Base-by-base conservation (phyloP, 805 yeast genomes). In the Kockiozyma suomiensis region DNA sequence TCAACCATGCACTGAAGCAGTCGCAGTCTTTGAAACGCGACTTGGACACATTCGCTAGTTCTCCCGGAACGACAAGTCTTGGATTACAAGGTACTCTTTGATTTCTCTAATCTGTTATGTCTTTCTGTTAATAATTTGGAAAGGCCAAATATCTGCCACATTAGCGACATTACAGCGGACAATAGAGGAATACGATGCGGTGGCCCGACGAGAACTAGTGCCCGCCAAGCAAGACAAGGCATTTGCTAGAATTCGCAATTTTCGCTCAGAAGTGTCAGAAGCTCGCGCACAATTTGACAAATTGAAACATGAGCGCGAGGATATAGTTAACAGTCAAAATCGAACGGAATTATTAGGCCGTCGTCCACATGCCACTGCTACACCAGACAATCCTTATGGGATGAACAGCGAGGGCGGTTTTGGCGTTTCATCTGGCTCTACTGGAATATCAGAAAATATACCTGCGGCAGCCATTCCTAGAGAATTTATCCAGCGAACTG, bases 1-100 rank as follows among this genome's bases (percentile, higher is more conserved):
- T 87, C 76, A 93, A 90, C 75, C 96, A 90, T 73, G 97, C 96
- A 7, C 79, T 88, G 56, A 90, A 90, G 73, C 97, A 92, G 74
- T 83, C 90, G 32, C 89, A 84, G 68, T 79, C 85, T 28, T 75
- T 93, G 54, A 82, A 85, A 59, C 82, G 82, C 62, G 97, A 91
- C 68, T 74, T 93, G 50, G 78, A 81, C 19, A 74, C 77, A 54
- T 86, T 93, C 66, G 70, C 74, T 2, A 76, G 79, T 48, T 83
- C 86, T 62, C 79, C 89, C 8, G 79, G 83, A 15, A 80, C 85
- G 2, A 82, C 96, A 0, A 94, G 96, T 21, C 76, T 88, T 58
- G 85, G 96, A 1, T 71, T 87, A 12, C 91, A 86, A 69, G 91
- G 89, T 15, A 71, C 74, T 32, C 13, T 21, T 38, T n/a, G 17